Conservation (phyloP, 805 yeast genomes). For the Candida pseudofarinosa region DNA sequence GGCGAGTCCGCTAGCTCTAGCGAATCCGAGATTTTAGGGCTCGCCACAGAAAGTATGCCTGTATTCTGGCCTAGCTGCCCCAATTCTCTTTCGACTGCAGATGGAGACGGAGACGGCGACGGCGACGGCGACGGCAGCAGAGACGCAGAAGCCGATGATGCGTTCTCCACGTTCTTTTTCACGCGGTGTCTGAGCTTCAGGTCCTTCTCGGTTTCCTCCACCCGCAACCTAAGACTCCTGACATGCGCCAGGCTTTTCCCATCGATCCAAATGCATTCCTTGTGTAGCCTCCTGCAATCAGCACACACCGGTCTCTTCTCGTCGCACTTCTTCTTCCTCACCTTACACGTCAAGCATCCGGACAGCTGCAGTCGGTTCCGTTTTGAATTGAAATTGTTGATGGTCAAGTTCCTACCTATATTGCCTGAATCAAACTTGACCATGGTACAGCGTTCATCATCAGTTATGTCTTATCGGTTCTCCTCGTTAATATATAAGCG, state of each 20-base stretch:
- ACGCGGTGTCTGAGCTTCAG: slow-evolving; percentile 42
- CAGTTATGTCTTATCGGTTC: neutral
- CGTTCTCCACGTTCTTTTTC: neutral
- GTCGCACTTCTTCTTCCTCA: slow-evolving; percentile 58
- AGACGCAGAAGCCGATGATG: neutral
- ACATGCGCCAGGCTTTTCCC: slow-evolving; percentile 37
- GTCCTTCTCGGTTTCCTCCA: slow-evolving; percentile 35
- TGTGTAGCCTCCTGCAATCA: slow-evolving; percentile 43
- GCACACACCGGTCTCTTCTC: slow-evolving; percentile 48
- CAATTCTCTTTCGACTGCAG: neutral
- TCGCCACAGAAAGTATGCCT: neutral
- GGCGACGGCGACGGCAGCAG: neutral
- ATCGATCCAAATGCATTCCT: slow-evolving; percentile 48
- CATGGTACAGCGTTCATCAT: slow-evolving; percentile 11
- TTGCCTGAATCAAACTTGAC: slow-evolving; percentile 18
- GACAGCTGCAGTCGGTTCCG: slow-evolving; percentile 40
- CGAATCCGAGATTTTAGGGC: neutral
- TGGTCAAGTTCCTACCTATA: neutral
- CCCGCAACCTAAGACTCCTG: slow-evolving; percentile 28
- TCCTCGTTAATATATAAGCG: no score
- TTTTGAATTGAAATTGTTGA: slow-evolving; percentile 5
- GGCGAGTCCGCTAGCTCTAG: neutral
- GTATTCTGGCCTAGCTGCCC: neutral
- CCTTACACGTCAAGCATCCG: slow-evolving; percentile 70
- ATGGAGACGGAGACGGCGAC: neutral